Conservation (phyloP, 2,329 filamentous ascomycete genomes). For the Pyricularia sp. region DNA sequence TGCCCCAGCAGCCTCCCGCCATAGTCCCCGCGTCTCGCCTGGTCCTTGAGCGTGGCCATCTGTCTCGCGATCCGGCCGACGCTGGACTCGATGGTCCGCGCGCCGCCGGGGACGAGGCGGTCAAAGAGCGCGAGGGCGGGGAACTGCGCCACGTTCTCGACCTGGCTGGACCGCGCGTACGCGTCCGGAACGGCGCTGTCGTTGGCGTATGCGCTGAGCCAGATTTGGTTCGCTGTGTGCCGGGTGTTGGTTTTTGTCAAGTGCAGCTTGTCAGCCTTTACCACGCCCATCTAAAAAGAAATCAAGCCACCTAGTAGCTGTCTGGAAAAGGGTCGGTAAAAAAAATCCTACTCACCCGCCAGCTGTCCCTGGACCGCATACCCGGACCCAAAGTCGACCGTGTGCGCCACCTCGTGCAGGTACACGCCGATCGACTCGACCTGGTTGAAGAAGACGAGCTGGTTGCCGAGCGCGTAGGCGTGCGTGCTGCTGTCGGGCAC, state of each 20-base stretch:
- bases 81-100: not conserved
- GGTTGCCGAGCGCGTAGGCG: conserved; percentile 7
- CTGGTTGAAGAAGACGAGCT: conserved; percentile 7
- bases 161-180: conserved; percentile 5
- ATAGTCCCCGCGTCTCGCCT: conserved; percentile 2
- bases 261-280: too few species aligned
- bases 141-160: conserved; percentile 7
- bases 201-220: conserved; percentile 6
- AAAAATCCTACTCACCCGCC: not conserved
- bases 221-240: not conserved
- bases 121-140: conserved; percentile 4
- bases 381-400: conserved; percentile 3
- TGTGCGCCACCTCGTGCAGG: conserved; percentile 8
- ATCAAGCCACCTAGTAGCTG: too few species aligned
- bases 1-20: conserved; percentile 1
- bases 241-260: too few species aligned
- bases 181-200: conserved; percentile 7
- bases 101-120: conserved; percentile 5
- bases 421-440: conserved; percentile 4
- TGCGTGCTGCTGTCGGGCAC: not conserved
- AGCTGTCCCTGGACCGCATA: conserved; percentile 4
- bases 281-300: too few species aligned
- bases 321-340: too few species aligned
- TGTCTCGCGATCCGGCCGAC: conserved; percentile 3
- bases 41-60: conserved; percentile 5